Base-by-base conservation (phyloP, 352 stramenopile genomes). In the Phytophthora multivora region DNA sequence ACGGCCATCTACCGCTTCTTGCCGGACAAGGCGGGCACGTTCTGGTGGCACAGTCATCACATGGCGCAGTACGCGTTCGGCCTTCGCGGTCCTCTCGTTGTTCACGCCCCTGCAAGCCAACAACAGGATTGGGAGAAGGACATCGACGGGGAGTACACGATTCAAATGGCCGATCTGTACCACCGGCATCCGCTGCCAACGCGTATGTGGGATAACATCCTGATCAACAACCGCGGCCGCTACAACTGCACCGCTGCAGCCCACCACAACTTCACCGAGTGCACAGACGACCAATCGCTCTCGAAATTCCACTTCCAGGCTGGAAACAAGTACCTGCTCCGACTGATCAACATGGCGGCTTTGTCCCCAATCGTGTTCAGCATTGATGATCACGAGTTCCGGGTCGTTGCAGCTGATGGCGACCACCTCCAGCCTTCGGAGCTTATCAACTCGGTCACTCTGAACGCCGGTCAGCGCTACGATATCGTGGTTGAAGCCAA, bases 41-140 rank as follows among this genome's bases (percentile, higher is more conserved):
- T 75, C 45, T 81, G 73, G 73, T 81, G 62, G 61, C 73, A 81
- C 43, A 56, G 57, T 21, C 73, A 81, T 40, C 48, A 79, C 26
- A 46, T 21, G 5, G 42, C 54, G 0, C 61, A 78, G 28, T 81
- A 78, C 28, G 65, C 65, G 3, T 76, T 63, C 36, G 69, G 73
- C 3, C 59, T 81, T 10, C 69, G 70, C 25, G 73, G 69, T 0
- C 62, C 73, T 6, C 39, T 81, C 7, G 45, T 81, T 38, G 67
- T 79, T 30, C 58, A 74, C 33, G 23, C 47, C 31, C 59, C 71
- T 18, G 31, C 35, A 19, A 56, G 51, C 15, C 21, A 69, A 46
- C 45, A 8, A 23, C 39, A 67, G 12, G 2, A n/a, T 0, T 71
- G 62, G 64, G 59, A 67, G 45, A 38, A 63, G 21, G 46, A 63